A percentile compares a stretch with the other conserved stretches of the same genome.
Evolutionary conservation across 2,329 filamentous ascomycete species (phyloP).

Genomic region (Penicillium thymicola): DNA sequence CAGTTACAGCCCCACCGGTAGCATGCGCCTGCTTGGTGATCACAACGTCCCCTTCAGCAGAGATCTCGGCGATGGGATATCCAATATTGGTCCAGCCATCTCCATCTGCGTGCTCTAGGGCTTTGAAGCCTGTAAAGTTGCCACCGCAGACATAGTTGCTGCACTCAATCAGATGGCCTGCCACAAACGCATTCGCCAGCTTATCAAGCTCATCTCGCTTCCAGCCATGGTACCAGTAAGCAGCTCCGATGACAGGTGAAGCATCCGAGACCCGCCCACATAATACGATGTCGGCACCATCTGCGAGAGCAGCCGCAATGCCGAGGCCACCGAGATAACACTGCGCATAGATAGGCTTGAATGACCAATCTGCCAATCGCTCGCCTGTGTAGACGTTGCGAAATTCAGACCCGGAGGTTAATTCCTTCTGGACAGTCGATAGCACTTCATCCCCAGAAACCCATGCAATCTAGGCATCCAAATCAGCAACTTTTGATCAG

Average conservation of each 20-base stretch:
- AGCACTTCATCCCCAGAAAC: constrained; percentile 49
- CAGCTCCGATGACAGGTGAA: constrained; percentile 43
- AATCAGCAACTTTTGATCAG: not conserved
- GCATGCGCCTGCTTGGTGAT: constrained; percentile 45
- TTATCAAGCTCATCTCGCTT: constrained; percentile 34
- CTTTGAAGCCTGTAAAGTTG: constrained; percentile 45
- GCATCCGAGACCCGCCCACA: constrained; percentile 47
- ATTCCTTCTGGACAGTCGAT: constrained; percentile 29
- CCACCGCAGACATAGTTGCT: constrained; percentile 45
- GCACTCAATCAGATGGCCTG: constrained; percentile 41
- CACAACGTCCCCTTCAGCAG: constrained; percentile 38
- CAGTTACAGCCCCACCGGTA: constrained; percentile 42
- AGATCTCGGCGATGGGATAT: constrained; percentile 48
- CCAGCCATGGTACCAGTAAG: constrained; percentile 47
- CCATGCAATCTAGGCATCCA: constrained; percentile 40
- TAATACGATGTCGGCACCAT: constrained; percentile 46
- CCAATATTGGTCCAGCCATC: constrained; percentile 46
- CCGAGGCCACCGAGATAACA: constrained; percentile 42
- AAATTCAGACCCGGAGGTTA: constrained; percentile 35
- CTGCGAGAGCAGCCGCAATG: constrained; percentile 39
- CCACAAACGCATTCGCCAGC: constrained; percentile 41
- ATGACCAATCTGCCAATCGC: constrained; percentile 33
- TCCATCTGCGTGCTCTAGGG: constrained; percentile 24
- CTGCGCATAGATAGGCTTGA: constrained; percentile 31
- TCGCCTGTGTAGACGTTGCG: constrained; percentile 41